These are phyloP conservation scores for Aspergillus carlsbadensis DNA, from an alignment of 495 filamentous ascomycete species.

Conservation along the genomic window DNA sequence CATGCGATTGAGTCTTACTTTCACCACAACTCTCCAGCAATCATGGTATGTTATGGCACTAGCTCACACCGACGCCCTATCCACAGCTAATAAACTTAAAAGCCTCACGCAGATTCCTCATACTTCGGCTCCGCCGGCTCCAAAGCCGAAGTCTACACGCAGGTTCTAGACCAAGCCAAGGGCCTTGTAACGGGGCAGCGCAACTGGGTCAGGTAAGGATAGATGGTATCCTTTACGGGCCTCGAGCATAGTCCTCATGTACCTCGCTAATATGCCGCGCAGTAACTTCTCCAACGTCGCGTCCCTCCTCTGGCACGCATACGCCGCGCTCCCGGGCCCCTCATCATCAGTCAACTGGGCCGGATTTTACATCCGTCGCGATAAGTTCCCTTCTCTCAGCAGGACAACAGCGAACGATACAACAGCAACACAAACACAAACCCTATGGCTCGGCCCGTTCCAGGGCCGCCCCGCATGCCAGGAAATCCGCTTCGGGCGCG, in stretches of 20 bases:
- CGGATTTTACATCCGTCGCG: conserved; percentile 84
- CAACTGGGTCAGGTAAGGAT: conserved; percentile 74
- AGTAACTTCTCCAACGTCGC: conserved; percentile 86
- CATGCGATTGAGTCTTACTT: not conserved
- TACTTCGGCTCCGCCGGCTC: conserved; percentile 63
- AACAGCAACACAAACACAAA: conserved; percentile 22
- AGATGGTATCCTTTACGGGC: not conserved
- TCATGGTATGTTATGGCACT: not conserved
- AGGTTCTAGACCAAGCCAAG: conserved; percentile 68
- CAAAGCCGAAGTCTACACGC: conserved; percentile 75
- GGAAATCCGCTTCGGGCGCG: conserved; percentile 72
- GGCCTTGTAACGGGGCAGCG: conserved; percentile 74
- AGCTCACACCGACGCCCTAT: too few relatives aligned
- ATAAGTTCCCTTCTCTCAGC: conserved; percentile 41
- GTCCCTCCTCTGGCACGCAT: conserved; percentile 84
- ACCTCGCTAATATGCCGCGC: conserved; percentile 7
- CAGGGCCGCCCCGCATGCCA: conserved; percentile 88
- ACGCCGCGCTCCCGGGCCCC: conserved; percentile 73
- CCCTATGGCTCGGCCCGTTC: conserved; percentile 81
- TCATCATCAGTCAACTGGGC: conserved; percentile 81
- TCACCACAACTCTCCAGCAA: not conserved
- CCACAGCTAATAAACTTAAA: not conserved
- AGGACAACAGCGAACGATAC: conserved; percentile 27
- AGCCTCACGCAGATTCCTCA: conserved; percentile 89
- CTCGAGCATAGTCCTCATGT: too few relatives aligned